Evolutionary conservation across 768 basidiomycete genomes (phyloP).

Genomic region (Multifurca ochricompacta): DNA sequence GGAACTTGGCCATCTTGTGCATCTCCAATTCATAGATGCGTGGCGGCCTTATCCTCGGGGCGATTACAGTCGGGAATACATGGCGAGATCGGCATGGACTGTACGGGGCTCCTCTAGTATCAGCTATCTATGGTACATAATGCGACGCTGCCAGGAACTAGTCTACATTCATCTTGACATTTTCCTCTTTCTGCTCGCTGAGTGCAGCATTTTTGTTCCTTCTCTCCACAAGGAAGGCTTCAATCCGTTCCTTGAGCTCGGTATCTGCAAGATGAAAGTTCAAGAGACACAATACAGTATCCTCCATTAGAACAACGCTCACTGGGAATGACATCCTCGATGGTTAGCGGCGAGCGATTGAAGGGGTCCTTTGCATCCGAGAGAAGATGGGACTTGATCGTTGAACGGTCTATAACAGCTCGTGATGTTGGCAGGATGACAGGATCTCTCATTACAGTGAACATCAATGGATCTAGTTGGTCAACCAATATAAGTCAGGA

Average conservation of each 20-base stretch:
- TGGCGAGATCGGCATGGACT: background rate
- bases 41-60: background rate
- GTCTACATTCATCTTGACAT: conserved; percentile 17
- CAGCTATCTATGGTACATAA: conserved; percentile 3
- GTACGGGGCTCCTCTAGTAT: background rate
- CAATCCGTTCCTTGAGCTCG: conserved; percentile 69
- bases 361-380: conserved; percentile 93
- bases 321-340: conserved; percentile 78
- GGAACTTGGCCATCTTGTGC: background rate
- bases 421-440: conserved; percentile 82
- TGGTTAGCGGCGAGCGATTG: conserved; percentile 75
- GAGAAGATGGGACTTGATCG: conserved; percentile 90
- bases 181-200: conserved; percentile 21
- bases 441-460: conserved; percentile 90
- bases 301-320: conserved; percentile 25
- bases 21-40: background rate
- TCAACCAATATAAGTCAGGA: conserved; percentile 10
- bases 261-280: conserved; percentile 34
- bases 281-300: background rate
- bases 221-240: conserved; percentile 58
- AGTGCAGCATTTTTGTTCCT: conserved; percentile 30
- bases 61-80: background rate
- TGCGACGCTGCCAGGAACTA: background rate
- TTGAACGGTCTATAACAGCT: conserved; percentile 73
- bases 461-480: conserved; percentile 75